Conservation (phyloP, 2,329 filamentous ascomycete species). For the Hypoxylon sp. region DNA sequence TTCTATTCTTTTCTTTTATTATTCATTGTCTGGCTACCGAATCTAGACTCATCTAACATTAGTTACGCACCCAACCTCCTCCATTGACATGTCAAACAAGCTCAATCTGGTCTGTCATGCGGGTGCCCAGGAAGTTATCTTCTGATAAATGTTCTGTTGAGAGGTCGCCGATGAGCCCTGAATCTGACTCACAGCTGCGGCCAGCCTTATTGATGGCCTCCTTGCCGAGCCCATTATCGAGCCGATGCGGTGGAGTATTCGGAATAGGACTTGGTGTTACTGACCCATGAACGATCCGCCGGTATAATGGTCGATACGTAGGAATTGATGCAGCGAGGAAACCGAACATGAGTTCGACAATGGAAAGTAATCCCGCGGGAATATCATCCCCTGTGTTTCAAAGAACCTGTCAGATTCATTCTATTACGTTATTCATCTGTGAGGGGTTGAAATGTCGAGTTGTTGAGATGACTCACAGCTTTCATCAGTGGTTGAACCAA, state of each 20-base stretch:
- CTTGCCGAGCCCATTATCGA: neutral
- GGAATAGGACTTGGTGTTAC: neutral
- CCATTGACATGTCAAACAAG: neutral
- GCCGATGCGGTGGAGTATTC: neutral
- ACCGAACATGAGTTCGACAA: conserved; percentile 8
- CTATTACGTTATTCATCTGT: neutral
- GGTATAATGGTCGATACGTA: conserved; percentile 18
- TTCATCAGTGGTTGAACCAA: conserved; percentile 13
- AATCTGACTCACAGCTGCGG: neutral
- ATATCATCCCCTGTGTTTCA: conserved; percentile 4
- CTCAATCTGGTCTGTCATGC: conserved; percentile 8
- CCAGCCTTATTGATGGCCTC: neutral
- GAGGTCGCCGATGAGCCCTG: neutral
- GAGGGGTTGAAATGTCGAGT: neutral
- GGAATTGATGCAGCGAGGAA: conserved; percentile 21
- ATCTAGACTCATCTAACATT: neutral
- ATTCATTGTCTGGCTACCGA: too few relatives aligned
- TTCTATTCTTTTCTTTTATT: too few relatives aligned
- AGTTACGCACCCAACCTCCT: neutral
- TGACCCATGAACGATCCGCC: neutral
- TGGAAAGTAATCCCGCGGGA: neutral
- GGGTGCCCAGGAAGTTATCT: neutral
- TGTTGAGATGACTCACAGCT: conserved; percentile 21
- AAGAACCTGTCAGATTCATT: neutral
- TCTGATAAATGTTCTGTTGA: neutral